Percentiles rank a stretch among this genome's conserved stretches.
phyloP scores from a whole-genome alignment of 495 filamentous ascomycete species.

The Saxophila tyrrhenica region DNA sequence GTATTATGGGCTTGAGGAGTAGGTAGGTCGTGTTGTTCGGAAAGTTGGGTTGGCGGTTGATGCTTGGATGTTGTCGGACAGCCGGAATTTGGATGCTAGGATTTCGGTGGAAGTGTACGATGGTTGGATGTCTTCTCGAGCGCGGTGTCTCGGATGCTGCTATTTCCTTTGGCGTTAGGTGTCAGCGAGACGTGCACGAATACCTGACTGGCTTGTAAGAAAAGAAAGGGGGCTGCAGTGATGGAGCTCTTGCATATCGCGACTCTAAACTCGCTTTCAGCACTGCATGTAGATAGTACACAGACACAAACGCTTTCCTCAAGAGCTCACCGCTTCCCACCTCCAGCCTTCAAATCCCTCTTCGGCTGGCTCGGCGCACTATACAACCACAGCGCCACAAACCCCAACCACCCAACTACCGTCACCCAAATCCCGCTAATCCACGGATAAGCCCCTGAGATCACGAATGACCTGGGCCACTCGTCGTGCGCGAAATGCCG shows the following conservation, averaged over 20 bases:
- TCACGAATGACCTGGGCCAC: conserved; percentile 81
- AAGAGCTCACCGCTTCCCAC: conserved; percentile 1
- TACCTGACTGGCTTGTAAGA: neutral
- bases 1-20: neutral
- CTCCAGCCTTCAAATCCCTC: conserved; percentile 38
- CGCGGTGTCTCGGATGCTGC: neutral
- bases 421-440: conserved; percentile 79
- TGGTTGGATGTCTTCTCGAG: neutral
- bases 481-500: conserved; percentile 95
- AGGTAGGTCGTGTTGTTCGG: neutral
- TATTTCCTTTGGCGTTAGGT: neutral
- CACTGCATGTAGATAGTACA: neutral
- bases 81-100: no score
- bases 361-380: conserved; percentile 40
- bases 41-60: no score
- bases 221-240: neutral
- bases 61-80: no score
- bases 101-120: neutral
- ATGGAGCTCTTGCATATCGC: neutral
- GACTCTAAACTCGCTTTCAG: neutral
- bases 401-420: conserved; percentile 69
- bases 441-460: conserved; percentile 91
- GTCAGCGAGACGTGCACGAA: neutral
- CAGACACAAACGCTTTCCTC: neutral
- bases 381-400: conserved; percentile 84